Percentiles rank a stretch among this genome's conserved stretches.
Conservation (phyloP, 108 stramenopile genomes). For the Pseudonitzschia delicatissima region DNA sequence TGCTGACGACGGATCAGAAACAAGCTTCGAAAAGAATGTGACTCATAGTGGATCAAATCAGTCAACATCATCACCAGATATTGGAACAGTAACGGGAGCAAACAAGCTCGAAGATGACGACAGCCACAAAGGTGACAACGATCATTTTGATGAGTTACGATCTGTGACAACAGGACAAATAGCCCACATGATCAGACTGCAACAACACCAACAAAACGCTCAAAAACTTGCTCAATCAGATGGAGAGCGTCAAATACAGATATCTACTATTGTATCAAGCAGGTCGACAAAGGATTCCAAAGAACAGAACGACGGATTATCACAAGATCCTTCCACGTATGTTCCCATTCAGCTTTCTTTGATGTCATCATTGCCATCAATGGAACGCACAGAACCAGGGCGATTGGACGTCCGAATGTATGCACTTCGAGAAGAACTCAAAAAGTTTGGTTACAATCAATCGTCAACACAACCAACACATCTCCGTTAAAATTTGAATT, state of each 20-base stretch:
- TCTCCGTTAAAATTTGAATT: neutral
- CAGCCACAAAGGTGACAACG: neutral
- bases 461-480: neutral
- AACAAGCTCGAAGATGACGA: neutral
- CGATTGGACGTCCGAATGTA: constrained; percentile 19
- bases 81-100: neutral
- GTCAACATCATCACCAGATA: neutral
- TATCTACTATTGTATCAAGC: neutral
- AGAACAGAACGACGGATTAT: neutral
- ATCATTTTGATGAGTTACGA: constrained; percentile 6
- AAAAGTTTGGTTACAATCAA: neutral
- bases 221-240: neutral
- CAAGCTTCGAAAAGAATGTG: neutral
- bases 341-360: constrained; percentile 8
- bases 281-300: neutral
- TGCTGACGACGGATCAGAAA: too few relatives aligned
- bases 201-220: constrained; percentile 4
- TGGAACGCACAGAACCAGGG: constrained; percentile 12
- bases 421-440: constrained; percentile 12
- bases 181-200: constrained; percentile 11
- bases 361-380: neutral
- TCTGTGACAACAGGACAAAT: constrained; percentile 19
- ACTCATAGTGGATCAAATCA: neutral
- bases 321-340: neutral
- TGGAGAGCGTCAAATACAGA: neutral